Evolutionary conservation across 148 eudicot genomes (phyloP).

Genomic region (Persicaria tinctoria): DNA sequence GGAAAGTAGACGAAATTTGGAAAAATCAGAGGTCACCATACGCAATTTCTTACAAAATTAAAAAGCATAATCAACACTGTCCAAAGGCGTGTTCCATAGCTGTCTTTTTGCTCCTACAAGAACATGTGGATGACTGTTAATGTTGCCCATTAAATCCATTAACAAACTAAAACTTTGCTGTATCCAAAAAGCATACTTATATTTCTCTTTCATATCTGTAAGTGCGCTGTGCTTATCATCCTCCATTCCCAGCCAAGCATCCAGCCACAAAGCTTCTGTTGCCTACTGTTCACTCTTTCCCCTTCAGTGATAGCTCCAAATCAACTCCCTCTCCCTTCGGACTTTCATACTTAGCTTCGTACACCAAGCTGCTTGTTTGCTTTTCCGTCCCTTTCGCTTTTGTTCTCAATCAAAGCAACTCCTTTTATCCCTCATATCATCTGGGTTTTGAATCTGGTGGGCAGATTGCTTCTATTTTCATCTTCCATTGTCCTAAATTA

Average conservation of each 20-base stretch:
- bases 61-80: slow-evolving; percentile 4
- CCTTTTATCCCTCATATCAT: not conserved
- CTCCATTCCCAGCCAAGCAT: slow-evolving; percentile 11
- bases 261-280: slow-evolving; percentile 5
- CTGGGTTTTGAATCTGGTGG: slow-evolving; percentile 8
- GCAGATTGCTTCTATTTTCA: not conserved
- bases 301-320: slow-evolving; percentile 1
- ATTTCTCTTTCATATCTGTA: not conserved
- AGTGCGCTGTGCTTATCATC: slow-evolving; percentile 1
- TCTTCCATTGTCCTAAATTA: not conserved
- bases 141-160: slow-evolving; percentile 1
- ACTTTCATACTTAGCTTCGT: not conserved
- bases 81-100: slow-evolving; percentile 8
- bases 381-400: slow-evolving; percentile 2
- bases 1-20: too few species aligned
- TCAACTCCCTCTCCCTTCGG: slow-evolving; percentile 2
- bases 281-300: slow-evolving; percentile 3
- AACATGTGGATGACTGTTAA: slow-evolving; percentile 7
- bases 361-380: slow-evolving; percentile 4
- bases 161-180: not conserved
- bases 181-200: not conserved
- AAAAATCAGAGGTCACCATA: too few species aligned
- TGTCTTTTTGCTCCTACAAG: slow-evolving; percentile 9
- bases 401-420: slow-evolving; percentile 8
- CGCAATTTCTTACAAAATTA: not conserved